These are phyloP conservation scores for Polytolypa hystricis DNA, from an alignment of 2,329 filamentous ascomycete genomes.

Conservation along the genomic window DNA sequence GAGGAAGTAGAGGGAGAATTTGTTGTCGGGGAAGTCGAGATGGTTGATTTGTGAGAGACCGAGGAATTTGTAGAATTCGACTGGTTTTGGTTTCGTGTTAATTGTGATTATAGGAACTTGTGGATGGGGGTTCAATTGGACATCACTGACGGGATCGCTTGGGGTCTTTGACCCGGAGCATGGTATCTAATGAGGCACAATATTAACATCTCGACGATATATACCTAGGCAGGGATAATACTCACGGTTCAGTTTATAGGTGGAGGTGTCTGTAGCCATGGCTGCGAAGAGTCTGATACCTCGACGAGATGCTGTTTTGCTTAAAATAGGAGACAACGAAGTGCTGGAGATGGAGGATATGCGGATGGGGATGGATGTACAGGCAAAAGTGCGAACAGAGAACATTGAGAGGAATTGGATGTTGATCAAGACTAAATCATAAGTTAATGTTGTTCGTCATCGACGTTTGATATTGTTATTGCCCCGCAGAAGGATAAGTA, in stretches of 20 bases:
- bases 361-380: too few species aligned
- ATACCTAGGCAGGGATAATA: constrained; percentile 32
- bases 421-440: too few species aligned
- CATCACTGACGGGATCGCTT: constrained; percentile 56
- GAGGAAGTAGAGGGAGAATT: constrained; percentile 93
- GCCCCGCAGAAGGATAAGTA: too few species aligned
- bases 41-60: constrained; percentile 78
- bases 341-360: too few species aligned
- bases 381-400: too few species aligned
- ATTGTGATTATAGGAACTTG: neutral
- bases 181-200: constrained; percentile 34
- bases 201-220: too few species aligned
- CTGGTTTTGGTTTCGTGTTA: constrained; percentile 24
- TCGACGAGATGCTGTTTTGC: too few species aligned
- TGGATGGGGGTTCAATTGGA: neutral
- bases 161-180: constrained; percentile 91
- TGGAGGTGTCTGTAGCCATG: constrained; percentile 47
- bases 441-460: too few species aligned
- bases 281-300: constrained; percentile 26
- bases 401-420: too few species aligned
- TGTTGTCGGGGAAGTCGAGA: constrained; percentile 70
- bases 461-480: too few species aligned
- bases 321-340: too few species aligned
- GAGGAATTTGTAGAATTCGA: constrained; percentile 90
- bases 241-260: constrained; percentile 55